A percentile compares a stretch with the other conserved stretches of the same genome.
Conservation (phyloP, 257 asterid species). For the Petunia secreta region DNA sequence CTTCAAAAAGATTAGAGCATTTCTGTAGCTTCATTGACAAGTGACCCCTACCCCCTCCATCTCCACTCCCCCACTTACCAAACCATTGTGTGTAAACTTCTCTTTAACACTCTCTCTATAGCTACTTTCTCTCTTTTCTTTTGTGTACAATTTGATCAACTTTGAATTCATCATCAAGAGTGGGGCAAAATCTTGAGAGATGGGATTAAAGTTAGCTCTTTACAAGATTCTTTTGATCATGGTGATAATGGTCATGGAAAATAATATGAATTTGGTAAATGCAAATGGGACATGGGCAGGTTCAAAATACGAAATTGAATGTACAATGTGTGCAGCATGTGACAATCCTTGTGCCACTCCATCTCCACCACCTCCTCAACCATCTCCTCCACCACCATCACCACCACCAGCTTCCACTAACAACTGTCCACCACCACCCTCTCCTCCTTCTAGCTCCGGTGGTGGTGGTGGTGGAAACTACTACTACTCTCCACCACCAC, state of each 20-base stretch:
- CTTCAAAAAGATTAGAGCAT: conserved; percentile 37
- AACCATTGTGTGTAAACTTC: neutral
- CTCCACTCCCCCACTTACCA: neutral
- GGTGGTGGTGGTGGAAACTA: conserved; percentile 17
- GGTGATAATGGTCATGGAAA: neutral
- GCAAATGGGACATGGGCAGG: conserved; percentile 63
- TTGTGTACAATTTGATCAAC: neutral
- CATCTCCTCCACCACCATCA: conserved; percentile 42
- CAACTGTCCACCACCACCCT: conserved; percentile 78
- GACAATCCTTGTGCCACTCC: conserved; percentile 87
- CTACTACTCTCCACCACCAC: conserved; percentile 69
- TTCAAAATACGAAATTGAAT: conserved; percentile 81
- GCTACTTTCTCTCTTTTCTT: neutral
- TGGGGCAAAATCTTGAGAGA: conserved; percentile 32
- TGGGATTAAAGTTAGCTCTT: conserved; percentile 34
- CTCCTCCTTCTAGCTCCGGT: conserved; percentile 57
- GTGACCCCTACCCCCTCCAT: neutral
- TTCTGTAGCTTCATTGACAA: conserved; percentile 20
- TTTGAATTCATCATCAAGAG: neutral
- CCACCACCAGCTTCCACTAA: conserved; percentile 42
- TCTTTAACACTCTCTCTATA: neutral
- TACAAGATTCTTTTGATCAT: neutral
- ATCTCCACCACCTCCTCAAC: conserved; percentile 69
- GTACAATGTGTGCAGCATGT: conserved; percentile 94
- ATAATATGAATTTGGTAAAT: neutral